These are phyloP conservation scores for Fraxinus quadrangulata DNA, from an alignment of 257 asterid species.

Conservation along the genomic window DNA sequence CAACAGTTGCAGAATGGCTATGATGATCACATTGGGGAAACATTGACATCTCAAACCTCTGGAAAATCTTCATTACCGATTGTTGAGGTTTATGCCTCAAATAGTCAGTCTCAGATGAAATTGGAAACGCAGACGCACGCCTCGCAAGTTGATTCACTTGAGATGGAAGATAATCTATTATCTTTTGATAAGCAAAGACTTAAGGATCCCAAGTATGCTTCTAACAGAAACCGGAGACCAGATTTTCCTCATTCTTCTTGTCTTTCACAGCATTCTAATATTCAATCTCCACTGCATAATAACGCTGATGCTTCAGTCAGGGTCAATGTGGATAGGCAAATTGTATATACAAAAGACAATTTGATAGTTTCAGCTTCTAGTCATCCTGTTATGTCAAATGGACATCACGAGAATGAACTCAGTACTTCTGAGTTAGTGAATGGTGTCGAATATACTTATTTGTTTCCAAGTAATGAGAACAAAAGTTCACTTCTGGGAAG, in stretches of 20 bases:
- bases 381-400: constrained; percentile 34
- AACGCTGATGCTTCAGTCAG: constrained; percentile 36
- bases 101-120: constrained; percentile 36
- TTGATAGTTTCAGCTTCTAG: constrained; percentile 50
- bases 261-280: constrained; percentile 41
- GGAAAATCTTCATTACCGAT: constrained; percentile 33
- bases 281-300: constrained; percentile 34
- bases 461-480: constrained; percentile 36
- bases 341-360: constrained; percentile 49
- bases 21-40: constrained; percentile 45
- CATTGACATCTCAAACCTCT: constrained; percentile 38
- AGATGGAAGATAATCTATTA: constrained; percentile 58
- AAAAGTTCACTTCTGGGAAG: constrained; percentile 41
- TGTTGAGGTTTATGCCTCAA: constrained; percentile 27
- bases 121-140: constrained; percentile 32
- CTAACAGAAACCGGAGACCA: constrained; percentile 33
- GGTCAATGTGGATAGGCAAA: constrained; percentile 43
- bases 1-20: constrained; percentile 38
- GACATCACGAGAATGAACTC: constrained; percentile 46
- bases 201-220: constrained; percentile 57
- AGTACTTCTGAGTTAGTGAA: constrained; percentile 32
- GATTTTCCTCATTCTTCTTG: constrained; percentile 39
- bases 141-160: constrained; percentile 34
- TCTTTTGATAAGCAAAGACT: constrained; percentile 62
- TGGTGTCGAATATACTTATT: constrained; percentile 38